A percentile compares a stretch with the other conserved stretches of the same genome.
These are phyloP conservation scores for Dictyostelium firmibasis DNA, from an alignment of 78 protist genomes.

Conservation along the genomic window DNA sequence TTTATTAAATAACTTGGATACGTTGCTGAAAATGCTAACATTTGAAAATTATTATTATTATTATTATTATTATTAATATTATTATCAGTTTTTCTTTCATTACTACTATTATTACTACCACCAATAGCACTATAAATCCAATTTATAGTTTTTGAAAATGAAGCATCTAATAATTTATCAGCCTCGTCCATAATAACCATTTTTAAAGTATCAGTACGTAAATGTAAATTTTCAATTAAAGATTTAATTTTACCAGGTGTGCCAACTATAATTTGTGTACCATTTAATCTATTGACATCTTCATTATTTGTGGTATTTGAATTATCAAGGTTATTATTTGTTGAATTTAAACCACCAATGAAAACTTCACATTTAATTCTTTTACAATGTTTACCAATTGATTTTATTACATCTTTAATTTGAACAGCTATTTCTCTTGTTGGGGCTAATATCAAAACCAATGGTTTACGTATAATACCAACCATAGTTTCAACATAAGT, in stretches of 20 bases:
- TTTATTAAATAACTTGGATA: conserved; percentile 45
- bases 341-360: conserved; percentile 52
- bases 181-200: conserved; percentile 90
- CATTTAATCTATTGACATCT: conserved; percentile 2
- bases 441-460: conserved; percentile 56
- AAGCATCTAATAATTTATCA: conserved; percentile 86
- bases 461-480: conserved; percentile 56
- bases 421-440: conserved; percentile 83
- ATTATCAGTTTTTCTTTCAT: too few relatives aligned
- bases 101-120: background rate
- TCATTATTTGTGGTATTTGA: background rate
- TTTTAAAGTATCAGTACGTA: conserved; percentile 48
- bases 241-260: conserved; percentile 97
- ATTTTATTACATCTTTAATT: conserved; percentile 19
- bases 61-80: background rate
- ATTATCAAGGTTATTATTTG: background rate
- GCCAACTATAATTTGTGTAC: conserved; percentile 95
- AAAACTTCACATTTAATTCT: conserved; percentile 26
- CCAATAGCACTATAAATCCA: conserved; percentile 17
- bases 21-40: conserved; percentile 58
- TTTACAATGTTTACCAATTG: background rate
- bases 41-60: background rate
- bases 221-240: conserved; percentile 12
- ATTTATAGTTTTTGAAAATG: conserved; percentile 43
- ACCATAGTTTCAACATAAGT: conserved; percentile 23